Evolutionary conservation across 805 yeast genomes (phyloP).

Genomic region (Candida cerambycidarum): DNA sequence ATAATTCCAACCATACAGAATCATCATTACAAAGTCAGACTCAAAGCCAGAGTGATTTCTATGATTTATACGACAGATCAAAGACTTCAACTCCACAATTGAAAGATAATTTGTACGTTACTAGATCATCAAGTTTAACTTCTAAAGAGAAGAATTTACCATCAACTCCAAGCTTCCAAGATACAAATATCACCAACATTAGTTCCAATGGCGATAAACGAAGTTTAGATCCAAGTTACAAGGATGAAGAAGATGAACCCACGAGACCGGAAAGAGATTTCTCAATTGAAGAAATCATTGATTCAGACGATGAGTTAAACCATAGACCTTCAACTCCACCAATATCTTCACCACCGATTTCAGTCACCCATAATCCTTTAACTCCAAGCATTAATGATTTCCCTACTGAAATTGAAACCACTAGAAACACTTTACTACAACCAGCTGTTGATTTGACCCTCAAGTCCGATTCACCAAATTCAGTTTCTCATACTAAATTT

Average conservation of each 20-base stretch:
- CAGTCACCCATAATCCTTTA: conserved; percentile 3
- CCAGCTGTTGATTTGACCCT: conserved; percentile 19
- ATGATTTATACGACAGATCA: conserved; percentile 16
- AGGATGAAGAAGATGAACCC: conserved; percentile 6
- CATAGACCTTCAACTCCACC: conserved; percentile 9
- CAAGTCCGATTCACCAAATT: conserved; percentile 14
- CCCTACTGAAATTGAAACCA: conserved; percentile 1
- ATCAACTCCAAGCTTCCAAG: conserved; percentile 9
- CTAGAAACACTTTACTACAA: conserved; percentile 9
- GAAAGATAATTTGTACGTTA: conserved; percentile 7
- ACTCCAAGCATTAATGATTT: conserved; percentile 4
- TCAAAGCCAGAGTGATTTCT: conserved; percentile 14
- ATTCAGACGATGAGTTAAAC: conserved; percentile 38
- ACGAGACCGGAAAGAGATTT: conserved; percentile 22
- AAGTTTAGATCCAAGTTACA: conserved; percentile 2
- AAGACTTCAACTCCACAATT: conserved; percentile 7
- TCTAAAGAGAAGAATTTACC: conserved; percentile 17
- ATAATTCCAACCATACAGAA: not conserved
- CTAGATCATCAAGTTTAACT: conserved; percentile 13
- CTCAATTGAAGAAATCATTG: conserved; percentile 43
- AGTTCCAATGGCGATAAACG: not conserved
- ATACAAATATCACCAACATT: not conserved
- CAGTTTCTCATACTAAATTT: conserved; percentile 19
- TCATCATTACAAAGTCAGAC: conserved; percentile 7
- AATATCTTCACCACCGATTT: conserved; percentile 2